A percentile compares a stretch with the other conserved stretches of the same genome.
phyloP scores from a whole-genome alignment of 2,329 filamentous ascomycete species.

The Xylariaceae sp. region DNA sequence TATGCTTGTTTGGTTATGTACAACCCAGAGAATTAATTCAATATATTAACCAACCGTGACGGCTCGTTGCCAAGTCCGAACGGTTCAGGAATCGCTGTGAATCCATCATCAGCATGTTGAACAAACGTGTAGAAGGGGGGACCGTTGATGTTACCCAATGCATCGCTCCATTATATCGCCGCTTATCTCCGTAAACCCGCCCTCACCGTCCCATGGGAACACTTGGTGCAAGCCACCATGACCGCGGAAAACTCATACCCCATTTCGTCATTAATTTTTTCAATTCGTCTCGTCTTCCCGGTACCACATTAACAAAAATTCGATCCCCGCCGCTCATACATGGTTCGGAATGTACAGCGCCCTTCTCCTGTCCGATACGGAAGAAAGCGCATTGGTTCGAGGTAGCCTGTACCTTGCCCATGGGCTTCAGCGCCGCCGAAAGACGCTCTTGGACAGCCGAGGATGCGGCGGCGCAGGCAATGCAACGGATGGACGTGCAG shows the following conservation, averaged over 20 bases:
- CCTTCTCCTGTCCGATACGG: constrained; percentile 36
- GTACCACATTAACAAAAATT: constrained; percentile 38
- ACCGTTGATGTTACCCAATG: too few relatives aligned
- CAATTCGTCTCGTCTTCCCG: constrained; percentile 34
- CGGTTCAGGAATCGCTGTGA: neutral
- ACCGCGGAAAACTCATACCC: constrained; percentile 37
- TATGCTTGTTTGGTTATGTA: neutral
- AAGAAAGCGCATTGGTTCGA: constrained; percentile 39
- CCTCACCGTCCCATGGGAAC: neutral
- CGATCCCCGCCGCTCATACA: constrained; percentile 31
- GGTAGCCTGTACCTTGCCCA: constrained; percentile 23
- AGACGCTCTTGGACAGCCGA: constrained; percentile 37
- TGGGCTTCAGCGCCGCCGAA: constrained; percentile 23
- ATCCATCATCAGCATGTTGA: neutral
- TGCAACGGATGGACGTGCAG: constrained; percentile 40
- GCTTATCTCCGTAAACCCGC: neutral
- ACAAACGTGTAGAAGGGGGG: neutral
- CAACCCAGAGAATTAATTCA: neutral
- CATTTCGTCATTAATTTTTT: constrained; percentile 30
- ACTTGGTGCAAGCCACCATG: constrained; percentile 31
- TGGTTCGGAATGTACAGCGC: constrained; percentile 41
- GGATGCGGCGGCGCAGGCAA: constrained; percentile 39
- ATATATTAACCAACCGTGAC: neutral
- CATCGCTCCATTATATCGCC: too few relatives aligned
- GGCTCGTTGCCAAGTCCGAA: neutral